A percentile compares a stretch with the other conserved stretches of the same genome.
Conservation (phyloP, 148 eudicot genomes). For the Silene conica region DNA sequence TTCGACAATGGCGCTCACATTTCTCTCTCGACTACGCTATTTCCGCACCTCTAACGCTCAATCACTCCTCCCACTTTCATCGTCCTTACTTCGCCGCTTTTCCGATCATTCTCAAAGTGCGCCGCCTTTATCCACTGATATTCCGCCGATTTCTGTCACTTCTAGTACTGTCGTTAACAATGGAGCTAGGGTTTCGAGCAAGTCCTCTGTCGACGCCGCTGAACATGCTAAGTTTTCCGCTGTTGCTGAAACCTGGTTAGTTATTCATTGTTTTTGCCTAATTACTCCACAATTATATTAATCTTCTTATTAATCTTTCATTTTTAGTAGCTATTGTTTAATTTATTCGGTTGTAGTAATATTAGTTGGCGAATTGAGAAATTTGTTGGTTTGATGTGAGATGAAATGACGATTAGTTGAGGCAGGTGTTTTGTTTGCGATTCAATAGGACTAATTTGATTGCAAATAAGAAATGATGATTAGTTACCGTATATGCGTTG, state of each 20-base stretch:
- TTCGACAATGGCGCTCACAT: conserved; percentile 23
- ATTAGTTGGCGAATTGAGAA: neutral
- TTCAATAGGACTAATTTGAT: neutral
- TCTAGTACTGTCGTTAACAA: neutral
- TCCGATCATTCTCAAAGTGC: conserved; percentile 27
- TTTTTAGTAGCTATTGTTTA: neutral
- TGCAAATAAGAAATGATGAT: neutral
- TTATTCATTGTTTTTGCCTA: neutral
- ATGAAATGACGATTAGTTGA: neutral
- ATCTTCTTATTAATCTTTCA: neutral
- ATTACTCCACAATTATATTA: neutral
- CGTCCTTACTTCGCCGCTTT: conserved; percentile 20
- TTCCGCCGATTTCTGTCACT: neutral
- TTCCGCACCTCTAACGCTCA: neutral
- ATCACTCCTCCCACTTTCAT: conserved; percentile 9
- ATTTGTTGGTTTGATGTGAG: neutral
- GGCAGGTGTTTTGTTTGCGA: neutral
- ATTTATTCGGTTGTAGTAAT: neutral
- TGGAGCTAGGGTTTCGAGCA: conserved; percentile 24
- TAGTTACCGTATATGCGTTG: neutral
- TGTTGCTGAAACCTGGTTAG: conserved; percentile 76
- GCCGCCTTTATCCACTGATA: conserved; percentile 17
- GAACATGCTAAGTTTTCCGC: conserved; percentile 74
- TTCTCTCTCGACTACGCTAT: conserved; percentile 6
- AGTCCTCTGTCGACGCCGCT: conserved; percentile 52